These are phyloP conservation scores for Leccinum imitatum DNA, from an alignment of 768 basidiomycete genomes.

Conservation along the genomic window DNA sequence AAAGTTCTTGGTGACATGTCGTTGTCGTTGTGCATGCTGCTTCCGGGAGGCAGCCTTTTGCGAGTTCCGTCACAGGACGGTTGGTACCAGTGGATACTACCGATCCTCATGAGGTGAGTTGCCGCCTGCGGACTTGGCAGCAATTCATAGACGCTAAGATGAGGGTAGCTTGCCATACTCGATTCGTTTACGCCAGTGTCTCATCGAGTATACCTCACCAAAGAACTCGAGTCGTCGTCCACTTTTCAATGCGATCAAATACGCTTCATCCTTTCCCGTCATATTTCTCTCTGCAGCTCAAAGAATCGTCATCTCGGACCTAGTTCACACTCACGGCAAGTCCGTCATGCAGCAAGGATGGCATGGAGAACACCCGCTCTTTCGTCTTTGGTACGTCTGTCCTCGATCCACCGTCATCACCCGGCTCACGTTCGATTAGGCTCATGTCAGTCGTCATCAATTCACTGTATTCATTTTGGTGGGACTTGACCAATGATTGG, in stretches of 20 bases:
- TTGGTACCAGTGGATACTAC: constrained; percentile 72
- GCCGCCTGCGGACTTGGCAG: not conserved
- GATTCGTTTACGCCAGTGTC: constrained; percentile 90
- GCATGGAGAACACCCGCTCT: constrained; percentile 77
- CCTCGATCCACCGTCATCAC: not conserved
- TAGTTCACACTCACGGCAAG: constrained; percentile 49
- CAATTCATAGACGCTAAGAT: constrained; percentile 2
- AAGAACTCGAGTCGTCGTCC: constrained; percentile 68
- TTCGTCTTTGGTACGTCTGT: constrained; percentile 73
- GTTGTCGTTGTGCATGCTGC: constrained; percentile 85
- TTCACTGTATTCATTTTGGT: constrained; percentile 96
- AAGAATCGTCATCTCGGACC: constrained; percentile 62
- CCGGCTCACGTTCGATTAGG: constrained; percentile 44
- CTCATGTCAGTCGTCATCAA: constrained; percentile 81
- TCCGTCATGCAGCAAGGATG: constrained; percentile 48
- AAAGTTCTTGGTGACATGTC: constrained; percentile 95
- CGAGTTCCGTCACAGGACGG: constrained; percentile 60
- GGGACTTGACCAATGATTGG: constrained; percentile 99
- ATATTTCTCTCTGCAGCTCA: constrained; percentile 94
- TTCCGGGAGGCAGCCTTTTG: constrained; percentile 76
- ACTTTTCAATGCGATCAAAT: constrained; percentile 91
- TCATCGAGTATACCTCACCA: constrained; percentile 74
- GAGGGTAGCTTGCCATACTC: constrained; percentile 73
- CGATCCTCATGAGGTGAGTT: constrained; percentile 82
- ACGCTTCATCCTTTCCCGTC: constrained; percentile 94